Conservation (phyloP, 768 basidiomycete genomes). For the Serendipita sp. region DNA sequence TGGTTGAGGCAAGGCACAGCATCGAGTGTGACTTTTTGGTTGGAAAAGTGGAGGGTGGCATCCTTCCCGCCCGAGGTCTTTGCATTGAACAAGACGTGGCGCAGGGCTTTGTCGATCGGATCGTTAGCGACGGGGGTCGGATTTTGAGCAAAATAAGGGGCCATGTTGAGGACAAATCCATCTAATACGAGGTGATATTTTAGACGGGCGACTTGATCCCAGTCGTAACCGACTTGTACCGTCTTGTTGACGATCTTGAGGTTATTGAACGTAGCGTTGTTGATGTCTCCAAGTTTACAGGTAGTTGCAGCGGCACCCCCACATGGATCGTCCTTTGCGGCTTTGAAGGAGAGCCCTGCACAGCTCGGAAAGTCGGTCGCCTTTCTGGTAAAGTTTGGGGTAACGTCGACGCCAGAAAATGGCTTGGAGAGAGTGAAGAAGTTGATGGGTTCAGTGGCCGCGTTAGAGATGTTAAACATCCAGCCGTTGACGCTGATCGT, state of each 20-base stretch:
- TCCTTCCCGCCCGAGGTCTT: slow-evolving; percentile 57
- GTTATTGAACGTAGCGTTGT: slow-evolving; percentile 37
- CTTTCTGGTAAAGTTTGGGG: slow-evolving; percentile 63
- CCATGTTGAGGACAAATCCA: slow-evolving; percentile 85
- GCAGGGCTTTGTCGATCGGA: slow-evolving; percentile 66
- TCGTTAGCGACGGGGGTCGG: slow-evolving; percentile 52
- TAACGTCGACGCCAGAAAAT: slow-evolving; percentile 66
- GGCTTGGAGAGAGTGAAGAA: slow-evolving; percentile 39
- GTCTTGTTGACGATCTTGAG: slow-evolving; percentile 52
- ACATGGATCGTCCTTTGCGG: slow-evolving; percentile 66
- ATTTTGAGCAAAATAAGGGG: slow-evolving; percentile 66
- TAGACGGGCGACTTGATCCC: slow-evolving; percentile 68
- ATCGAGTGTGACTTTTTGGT: slow-evolving; percentile 41
- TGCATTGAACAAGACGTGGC: slow-evolving; percentile 42
- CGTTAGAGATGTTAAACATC: slow-evolving; percentile 55
- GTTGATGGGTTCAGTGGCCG: slow-evolving; percentile 35
- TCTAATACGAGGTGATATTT: slow-evolving; percentile 75
- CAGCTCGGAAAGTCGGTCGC: slow-evolving; percentile 53
- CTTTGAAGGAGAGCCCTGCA: slow-evolving; percentile 39
- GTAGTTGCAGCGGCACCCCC: slow-evolving; percentile 17
- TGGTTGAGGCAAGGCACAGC: slow-evolving; percentile 67
- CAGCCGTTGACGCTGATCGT: slow-evolving; percentile 64
- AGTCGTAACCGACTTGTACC: slow-evolving; percentile 70
- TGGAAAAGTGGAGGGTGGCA: slow-evolving; percentile 75
- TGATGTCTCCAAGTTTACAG: slow-evolving; percentile 54